Base-by-base conservation (phyloP, 1,284 basidiomycete species). In the Bjerkandera adusta region DNA sequence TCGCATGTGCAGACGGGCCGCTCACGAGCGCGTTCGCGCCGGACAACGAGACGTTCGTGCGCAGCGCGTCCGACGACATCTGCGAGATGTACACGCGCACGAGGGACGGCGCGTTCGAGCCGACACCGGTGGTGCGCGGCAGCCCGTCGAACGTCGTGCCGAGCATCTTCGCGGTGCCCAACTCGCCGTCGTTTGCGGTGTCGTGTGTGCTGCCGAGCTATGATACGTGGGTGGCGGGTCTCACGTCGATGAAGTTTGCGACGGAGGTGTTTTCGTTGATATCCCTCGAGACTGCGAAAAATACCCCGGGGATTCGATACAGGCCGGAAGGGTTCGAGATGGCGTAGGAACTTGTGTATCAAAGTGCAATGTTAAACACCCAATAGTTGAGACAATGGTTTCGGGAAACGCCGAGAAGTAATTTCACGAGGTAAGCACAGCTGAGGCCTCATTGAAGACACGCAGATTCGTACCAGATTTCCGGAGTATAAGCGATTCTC, bases 261-360 rank as follows among this genome's bases (percentile, higher is more conserved):
- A n/a, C 32, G 4, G 20, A 30, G 35, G 15, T 18, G 4, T 30
- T 16, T n/a, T n/a, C n/a, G n/a, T 30, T 45, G 5, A 21, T 38
- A 13, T 15, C 26, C 8, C 36, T 45, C 15, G 36, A 30, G n/a
- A 25, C 15, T 5, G 44, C 44, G 3, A 26, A 15, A n/a, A 16
- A 36, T 5, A 35, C 36, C 15, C 16, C 36, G 25, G 44, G 32
- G 12, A 37, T 45, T n/a, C 30, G 27, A 5, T 39, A 26, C 36
- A 35, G 35, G 11, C 21, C 35, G 5, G 44, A 45, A 26, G 36
- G 13, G 18, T 37, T 45, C 36, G 33, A 44, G 18, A 25, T 24
- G 18, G 16, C 25, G 34, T 36, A 22, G n/a, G 27, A n/a, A 30
- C 27, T 30, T n/a, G n/a, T n/a, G n/a, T n/a, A n/a, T n/a, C n/a